Percentiles rank a stretch among this genome's conserved stretches.
phyloP scores from a whole-genome alignment of 73 alveolate genomes.

The Effrenium voratum region DNA sequence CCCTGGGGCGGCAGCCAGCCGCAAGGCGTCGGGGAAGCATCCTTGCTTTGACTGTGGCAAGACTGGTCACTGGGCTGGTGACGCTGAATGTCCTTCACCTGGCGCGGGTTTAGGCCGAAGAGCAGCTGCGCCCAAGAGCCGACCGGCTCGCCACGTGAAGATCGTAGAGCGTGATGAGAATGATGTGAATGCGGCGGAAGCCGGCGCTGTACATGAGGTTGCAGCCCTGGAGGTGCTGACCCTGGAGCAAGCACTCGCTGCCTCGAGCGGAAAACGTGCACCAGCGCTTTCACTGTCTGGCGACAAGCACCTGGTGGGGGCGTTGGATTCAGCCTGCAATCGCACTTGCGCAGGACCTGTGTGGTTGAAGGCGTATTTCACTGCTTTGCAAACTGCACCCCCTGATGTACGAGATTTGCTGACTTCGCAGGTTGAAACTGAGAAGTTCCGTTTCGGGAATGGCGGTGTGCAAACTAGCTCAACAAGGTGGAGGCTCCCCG shows the following conservation, averaged over 20 bases:
- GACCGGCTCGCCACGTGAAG: not conserved
- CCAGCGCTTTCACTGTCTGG: not conserved
- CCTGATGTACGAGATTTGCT: not conserved
- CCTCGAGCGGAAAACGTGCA: not conserved
- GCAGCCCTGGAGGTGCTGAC: not conserved
- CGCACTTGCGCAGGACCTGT: not conserved
- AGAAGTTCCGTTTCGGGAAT: not conserved
- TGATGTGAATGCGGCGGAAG: not conserved
- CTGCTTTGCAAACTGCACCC: not conserved
- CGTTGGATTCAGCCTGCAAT: not conserved
- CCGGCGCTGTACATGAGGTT: not conserved
- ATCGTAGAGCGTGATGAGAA: not conserved
- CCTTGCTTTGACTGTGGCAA: conserved; percentile 3
- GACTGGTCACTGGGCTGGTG: conserved; percentile 46
- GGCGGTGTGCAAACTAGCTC: not conserved
- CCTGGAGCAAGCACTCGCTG: not conserved
- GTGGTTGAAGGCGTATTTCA: not conserved
- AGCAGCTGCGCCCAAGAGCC: not conserved
- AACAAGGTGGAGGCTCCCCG: not conserved
- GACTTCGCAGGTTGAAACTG: not conserved
- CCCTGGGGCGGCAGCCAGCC: not conserved
- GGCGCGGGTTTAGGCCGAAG: conserved; percentile 2
- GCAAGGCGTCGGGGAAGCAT: conserved; percentile 8
- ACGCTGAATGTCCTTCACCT: not conserved
- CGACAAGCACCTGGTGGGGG: not conserved